Conservation (phyloP, 2,329 filamentous ascomycete genomes). For the Aspergillus amoenus region DNA sequence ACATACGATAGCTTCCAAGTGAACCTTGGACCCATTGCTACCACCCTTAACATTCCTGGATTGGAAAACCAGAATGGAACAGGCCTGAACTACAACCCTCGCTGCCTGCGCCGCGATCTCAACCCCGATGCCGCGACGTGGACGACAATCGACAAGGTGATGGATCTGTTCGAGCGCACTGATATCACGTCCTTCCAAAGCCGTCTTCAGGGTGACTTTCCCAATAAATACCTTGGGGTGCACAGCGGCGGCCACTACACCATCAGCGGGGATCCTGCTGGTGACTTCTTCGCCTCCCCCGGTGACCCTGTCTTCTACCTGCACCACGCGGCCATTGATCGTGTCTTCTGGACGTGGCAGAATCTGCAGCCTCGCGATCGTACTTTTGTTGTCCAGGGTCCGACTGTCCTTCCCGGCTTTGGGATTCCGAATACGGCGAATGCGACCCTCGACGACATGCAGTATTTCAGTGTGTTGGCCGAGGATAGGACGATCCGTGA, state of each 20-base stretch:
- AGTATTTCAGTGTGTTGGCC: conserved; percentile 30
- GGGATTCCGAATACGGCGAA: conserved; percentile 25
- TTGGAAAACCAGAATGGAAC: conserved; percentile 16
- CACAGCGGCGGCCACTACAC: conserved; percentile 50
- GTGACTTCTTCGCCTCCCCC: conserved; percentile 21
- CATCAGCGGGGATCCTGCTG: conserved; percentile 45
- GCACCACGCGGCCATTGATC: conserved; percentile 15
- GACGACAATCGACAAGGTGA: conserved; percentile 19
- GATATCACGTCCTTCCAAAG: conserved; percentile 25
- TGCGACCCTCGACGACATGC: conserved; percentile 47
- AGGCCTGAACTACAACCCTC: conserved; percentile 30
- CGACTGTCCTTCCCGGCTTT: conserved; percentile 25
- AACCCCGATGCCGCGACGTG: conserved; percentile 16
- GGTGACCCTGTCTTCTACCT: conserved; percentile 16
- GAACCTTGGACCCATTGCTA: conserved; percentile 30
- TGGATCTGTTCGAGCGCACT: conserved; percentile 21
- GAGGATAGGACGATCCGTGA: conserved; percentile 36
- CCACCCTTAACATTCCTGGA: conserved; percentile 16
- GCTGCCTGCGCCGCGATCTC: conserved; percentile 31
- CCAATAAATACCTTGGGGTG: conserved; percentile 40
- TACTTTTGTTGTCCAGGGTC: conserved; percentile 46
- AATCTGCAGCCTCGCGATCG: conserved; percentile 46
- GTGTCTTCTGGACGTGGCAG: conserved; percentile 18
- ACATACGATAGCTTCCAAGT: conserved; percentile 23
- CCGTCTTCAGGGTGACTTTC: conserved; percentile 21